Evolutionary conservation across 192 early-diverging fungal species (phyloP).

Genomic region (Mortierella antarctica): DNA sequence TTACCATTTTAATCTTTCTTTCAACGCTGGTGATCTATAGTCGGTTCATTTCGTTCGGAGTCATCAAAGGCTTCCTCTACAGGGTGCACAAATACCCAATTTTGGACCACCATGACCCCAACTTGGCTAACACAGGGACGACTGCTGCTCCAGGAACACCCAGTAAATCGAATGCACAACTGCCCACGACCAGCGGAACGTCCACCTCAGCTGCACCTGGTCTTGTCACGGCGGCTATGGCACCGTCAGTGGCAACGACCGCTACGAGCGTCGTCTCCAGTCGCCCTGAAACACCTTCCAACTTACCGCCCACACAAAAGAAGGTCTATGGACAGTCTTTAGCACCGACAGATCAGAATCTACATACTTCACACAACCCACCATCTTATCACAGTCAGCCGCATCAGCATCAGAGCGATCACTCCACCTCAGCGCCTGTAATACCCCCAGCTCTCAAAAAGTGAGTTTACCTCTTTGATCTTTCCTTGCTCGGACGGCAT

Average conservation of each 20-base stretch:
- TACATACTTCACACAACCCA: neutral
- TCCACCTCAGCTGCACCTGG: neutral
- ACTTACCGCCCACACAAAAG: neutral
- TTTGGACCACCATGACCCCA: conserved; percentile 40
- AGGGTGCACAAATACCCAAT: conserved; percentile 94
- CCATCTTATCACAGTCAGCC: too few species aligned
- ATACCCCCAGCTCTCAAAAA: conserved; percentile 33
- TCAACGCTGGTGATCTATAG: conserved; percentile 48
- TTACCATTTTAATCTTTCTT: neutral
- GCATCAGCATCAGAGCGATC: neutral
- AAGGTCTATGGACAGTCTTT: conserved; percentile 23
- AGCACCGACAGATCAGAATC: conserved; percentile 21
- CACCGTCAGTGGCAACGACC: neutral
- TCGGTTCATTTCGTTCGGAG: conserved; percentile 91
- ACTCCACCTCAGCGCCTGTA: conserved; percentile 1
- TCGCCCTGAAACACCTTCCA: neutral
- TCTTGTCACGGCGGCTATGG: neutral
- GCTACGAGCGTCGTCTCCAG: conserved; percentile 7
- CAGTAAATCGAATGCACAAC: neutral
- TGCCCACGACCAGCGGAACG: neutral
- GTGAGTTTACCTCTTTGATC: conserved; percentile 2
- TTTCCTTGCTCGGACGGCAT: neutral
- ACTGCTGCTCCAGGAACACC: neutral
- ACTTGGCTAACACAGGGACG: neutral
- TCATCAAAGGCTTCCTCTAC: conserved; percentile 84